Evolutionary conservation across 306 rosid species (phyloP).

Genomic region (Gillenia trifoliata): DNA sequence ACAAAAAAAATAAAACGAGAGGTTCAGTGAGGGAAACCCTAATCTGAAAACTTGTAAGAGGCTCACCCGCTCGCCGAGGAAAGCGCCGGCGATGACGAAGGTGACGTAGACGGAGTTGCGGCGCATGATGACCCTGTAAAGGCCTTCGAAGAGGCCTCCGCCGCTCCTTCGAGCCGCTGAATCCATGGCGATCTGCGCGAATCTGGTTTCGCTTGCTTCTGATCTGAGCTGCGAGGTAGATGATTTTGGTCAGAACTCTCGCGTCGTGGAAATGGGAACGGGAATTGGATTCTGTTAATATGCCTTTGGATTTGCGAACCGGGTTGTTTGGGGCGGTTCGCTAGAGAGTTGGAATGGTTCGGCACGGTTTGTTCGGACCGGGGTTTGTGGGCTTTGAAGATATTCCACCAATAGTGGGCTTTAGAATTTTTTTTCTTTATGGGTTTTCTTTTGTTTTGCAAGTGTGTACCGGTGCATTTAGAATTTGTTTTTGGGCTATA

Average conservation of each 20-base stretch:
- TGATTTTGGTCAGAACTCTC: conserved; percentile 12
- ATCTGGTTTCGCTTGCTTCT: neutral
- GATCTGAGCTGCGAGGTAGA: conserved; percentile 22
- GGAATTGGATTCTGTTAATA: neutral
- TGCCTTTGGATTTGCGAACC: neutral
- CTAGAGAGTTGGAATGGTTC: neutral
- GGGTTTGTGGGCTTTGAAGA: conserved; percentile 2
- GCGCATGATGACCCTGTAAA: conserved; percentile 82
- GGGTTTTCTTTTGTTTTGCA: no score
- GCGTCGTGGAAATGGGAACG: neutral
- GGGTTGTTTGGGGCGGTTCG: neutral
- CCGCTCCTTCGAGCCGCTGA: conserved; percentile 50
- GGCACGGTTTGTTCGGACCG: neutral
- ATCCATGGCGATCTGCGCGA: conserved; percentile 41
- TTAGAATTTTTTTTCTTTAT: neutral
- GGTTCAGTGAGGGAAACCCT: neutral
- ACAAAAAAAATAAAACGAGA: neutral
- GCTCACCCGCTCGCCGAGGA: conserved; percentile 85
- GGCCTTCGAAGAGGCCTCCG: conserved; percentile 73
- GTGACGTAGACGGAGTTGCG: conserved; percentile 83
- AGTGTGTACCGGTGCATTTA: no score
- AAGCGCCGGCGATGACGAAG: conserved; percentile 89
- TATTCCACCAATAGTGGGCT: neutral
- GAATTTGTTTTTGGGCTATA: no score
- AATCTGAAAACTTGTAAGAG: neutral